Conservation (phyloP, 352 stramenopile species). For the Elongisporangium anandrum region DNA sequence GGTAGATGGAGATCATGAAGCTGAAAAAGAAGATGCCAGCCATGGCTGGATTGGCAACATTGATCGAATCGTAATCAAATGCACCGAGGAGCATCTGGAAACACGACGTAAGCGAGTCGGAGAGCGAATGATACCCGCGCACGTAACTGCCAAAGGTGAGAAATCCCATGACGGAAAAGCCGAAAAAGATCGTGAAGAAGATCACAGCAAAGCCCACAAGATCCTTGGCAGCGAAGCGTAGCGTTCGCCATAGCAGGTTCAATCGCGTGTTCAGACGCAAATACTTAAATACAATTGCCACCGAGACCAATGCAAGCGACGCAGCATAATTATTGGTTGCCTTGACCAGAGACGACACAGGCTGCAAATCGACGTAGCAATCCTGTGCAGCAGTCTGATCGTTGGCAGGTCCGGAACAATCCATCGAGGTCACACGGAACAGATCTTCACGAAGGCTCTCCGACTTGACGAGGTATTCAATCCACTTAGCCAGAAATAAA, state of each 20-base stretch:
- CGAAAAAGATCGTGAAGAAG: conserved; percentile 80
- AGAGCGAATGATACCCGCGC: conserved; percentile 69
- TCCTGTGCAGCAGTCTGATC: conserved; percentile 35
- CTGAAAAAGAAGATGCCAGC: conserved; percentile 79
- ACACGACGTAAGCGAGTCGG: conserved; percentile 61
- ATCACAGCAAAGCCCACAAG: conserved; percentile 74
- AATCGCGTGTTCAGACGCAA: conserved; percentile 67
- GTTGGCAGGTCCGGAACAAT: conserved; percentile 37
- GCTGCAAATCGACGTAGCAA: conserved; percentile 61
- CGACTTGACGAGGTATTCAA: conserved; percentile 43
- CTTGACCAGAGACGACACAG: conserved; percentile 40
- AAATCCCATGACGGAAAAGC: conserved; percentile 76
- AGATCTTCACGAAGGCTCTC: conserved; percentile 50
- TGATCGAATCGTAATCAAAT: conserved; percentile 75
- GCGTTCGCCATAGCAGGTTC: conserved; percentile 75
- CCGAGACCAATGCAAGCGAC: conserved; percentile 51
- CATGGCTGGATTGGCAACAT: conserved; percentile 63
- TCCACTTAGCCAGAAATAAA: conserved; percentile 57
- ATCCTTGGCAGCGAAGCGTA: conserved; percentile 72
- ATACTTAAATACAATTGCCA: conserved; percentile 85
- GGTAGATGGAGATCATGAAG: conserved; percentile 78
- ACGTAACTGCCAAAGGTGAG: conserved; percentile 61
- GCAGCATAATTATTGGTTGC: conserved; percentile 57
- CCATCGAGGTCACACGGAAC: conserved; percentile 39
- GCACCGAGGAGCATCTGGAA: conserved; percentile 82